Evolutionary conservation across 2,329 filamentous ascomycete species (phyloP).

Genomic region (Paraphaeosphaeria minitans): DNA sequence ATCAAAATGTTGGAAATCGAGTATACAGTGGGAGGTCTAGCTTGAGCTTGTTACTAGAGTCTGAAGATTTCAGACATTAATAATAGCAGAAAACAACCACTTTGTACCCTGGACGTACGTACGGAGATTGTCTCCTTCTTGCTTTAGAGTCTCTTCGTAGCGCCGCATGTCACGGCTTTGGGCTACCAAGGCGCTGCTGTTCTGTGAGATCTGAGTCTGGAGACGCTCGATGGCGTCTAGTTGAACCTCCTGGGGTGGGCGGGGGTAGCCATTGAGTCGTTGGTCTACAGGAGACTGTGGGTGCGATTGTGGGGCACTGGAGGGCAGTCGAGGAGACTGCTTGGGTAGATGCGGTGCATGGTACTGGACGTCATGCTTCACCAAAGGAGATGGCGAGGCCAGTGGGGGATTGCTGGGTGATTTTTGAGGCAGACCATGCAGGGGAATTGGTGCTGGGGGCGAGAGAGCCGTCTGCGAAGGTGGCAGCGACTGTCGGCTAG

Average conservation of each 20-base stretch:
- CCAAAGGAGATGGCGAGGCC: slow-evolving; percentile 22
- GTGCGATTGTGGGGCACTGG: slow-evolving; percentile 15
- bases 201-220: slow-evolving; percentile 56
- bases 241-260: slow-evolving; percentile 34
- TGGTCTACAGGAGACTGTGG: slow-evolving; percentile 22
- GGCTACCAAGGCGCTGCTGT: slow-evolving; percentile 45
- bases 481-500: slow-evolving; percentile 24
- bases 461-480: slow-evolving; percentile 26
- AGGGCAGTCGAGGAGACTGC: slow-evolving; percentile 21
- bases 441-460: slow-evolving; percentile 18
- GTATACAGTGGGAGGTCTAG: no score
- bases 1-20: no score
- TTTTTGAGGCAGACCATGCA: slow-evolving; percentile 23
- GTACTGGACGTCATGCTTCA: slow-evolving; percentile 24
- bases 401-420: slow-evolving; percentile 22
- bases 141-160: slow-evolving; percentile 32
- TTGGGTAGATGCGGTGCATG: slow-evolving; percentile 18
- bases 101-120: no score
- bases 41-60: no score
- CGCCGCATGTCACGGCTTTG: slow-evolving; percentile 40
- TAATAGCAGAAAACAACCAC: no score
- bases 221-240: slow-evolving; percentile 52
- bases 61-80: no score
- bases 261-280: slow-evolving; percentile 38
- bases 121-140: slow-evolving; percentile 44